Evolutionary conservation across 345 rosid genomes (phyloP), one percentile per base, ranked within the genome.

Genomic region (Arabidopsis thaliana): DNA sequence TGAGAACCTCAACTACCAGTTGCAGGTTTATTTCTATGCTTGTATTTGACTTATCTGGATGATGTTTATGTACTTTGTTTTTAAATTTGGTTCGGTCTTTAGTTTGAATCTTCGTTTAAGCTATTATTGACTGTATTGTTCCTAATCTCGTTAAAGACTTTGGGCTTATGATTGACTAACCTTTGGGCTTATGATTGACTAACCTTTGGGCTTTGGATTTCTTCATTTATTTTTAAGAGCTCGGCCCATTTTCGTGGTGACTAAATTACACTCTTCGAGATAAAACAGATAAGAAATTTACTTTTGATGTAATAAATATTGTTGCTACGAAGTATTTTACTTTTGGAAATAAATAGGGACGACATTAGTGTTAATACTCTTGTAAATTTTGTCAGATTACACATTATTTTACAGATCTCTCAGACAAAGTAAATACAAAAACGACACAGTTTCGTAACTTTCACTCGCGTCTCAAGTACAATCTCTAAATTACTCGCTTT

Each of bases 371-470:
- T 65, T 9, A 56, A 56, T 38, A 58, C 57, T n/a, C 63, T 40
- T 4, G 10, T 6, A 36, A 34, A 28, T 74, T 46, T 44, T 4
- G 79, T 67, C 55, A 40, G 52, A 61, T 37, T 30, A 74, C 24
- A 36, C 56, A 45, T 34, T n/a, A 16, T 38, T 8, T 1, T 34
- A 6, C 40, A 48, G 60, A 23, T 2, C 1, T 37, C 67, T 66
- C 10, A 30, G 65, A 53, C 44, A 42, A 33, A 76, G 58, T 69
- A 76, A 76, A 51, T 22, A 68, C 74, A 10, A 44, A 59, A 52
- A 52, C 59, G 50, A 76, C 59, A 36, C 30, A 59, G 53, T 42
- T 41, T 34, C n/a, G 56, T 34, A n/a, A 6, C 23, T 13, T 59
- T 46, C 71, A 55, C 70, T 67, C 57, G 65, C 75, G 59, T 25